A percentile compares a stretch with the other conserved stretches of the same genome.
phyloP scores from a whole-genome alignment of 441 rosid species.

The Arabidopsis lyrata region DNA sequence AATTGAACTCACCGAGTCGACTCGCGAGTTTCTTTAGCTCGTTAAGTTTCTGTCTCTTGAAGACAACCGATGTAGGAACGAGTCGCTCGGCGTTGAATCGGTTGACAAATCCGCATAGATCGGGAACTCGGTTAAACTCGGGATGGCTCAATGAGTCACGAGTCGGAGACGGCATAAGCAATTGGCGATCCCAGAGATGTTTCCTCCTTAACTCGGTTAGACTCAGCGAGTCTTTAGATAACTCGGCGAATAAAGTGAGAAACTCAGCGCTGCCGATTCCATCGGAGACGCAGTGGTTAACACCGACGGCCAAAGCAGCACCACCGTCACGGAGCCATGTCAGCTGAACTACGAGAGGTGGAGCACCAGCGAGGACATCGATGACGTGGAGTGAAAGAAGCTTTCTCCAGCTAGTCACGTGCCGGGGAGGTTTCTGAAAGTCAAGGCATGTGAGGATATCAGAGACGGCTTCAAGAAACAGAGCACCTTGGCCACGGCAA shows the following conservation, averaged over 20 bases:
- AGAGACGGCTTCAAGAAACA: constrained; percentile 62
- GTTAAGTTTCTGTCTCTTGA: constrained; percentile 49
- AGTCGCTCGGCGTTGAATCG: constrained; percentile 68
- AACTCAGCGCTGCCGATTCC: constrained; percentile 83
- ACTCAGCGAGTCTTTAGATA: constrained; percentile 43
- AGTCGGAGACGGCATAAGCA: constrained; percentile 53
- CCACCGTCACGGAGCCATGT: constrained; percentile 85
- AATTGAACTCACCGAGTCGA: constrained; percentile 44
- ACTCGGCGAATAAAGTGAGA: constrained; percentile 64
- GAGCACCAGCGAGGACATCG: constrained; percentile 74
- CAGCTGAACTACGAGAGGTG: constrained; percentile 76
- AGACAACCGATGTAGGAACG: constrained; percentile 62
- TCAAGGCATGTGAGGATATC: constrained; percentile 50
- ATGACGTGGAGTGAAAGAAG: constrained; percentile 62
- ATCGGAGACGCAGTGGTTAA: constrained; percentile 76
- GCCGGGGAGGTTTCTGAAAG: constrained; percentile 61
- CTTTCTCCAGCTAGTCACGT: constrained; percentile 73
- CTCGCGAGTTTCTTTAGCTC: constrained; percentile 63
- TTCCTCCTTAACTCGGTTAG: constrained; percentile 40
- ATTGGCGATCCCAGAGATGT: constrained; percentile 80
- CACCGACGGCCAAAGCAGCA: constrained; percentile 70
- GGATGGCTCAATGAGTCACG: constrained; percentile 49
- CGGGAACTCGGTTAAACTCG: constrained; percentile 66
- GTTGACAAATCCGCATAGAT: constrained; percentile 58
- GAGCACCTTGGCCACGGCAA: constrained; percentile 69